Evolutionary conservation across 1,284 basidiomycete species (phyloP), one percentile per base, ranked within the genome.

Genomic region (Ganoderma boninense): DNA sequence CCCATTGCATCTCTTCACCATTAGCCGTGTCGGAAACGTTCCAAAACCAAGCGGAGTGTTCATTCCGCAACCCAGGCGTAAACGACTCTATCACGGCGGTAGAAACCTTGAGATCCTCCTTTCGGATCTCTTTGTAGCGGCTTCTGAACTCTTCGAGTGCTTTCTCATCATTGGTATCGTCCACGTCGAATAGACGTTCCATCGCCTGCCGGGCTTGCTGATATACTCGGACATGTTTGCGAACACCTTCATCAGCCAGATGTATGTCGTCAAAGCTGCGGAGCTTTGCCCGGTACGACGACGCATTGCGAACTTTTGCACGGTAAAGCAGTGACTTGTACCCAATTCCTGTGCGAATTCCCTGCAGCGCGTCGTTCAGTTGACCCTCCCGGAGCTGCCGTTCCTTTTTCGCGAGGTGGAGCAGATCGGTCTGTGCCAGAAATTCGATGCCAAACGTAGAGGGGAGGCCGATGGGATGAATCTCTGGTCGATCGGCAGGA

Each of bases 321-420:
- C 46, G 57, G 42, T 59, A 67, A 13, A 67, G 44, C n/a, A 60
- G n/a, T 0, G 66, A 67, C 66, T 67, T 67, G 66, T 67, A 67
- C 5, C 66, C 46, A 16, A 62, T 67, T 0, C 32, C 66, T 11
- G n/a, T 46, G 18, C 66, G 59, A 2, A 67, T 67, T 3, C 18
- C 59, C 32, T 67, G 66, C 14, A 67, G 49, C 5, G 46, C 18
- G 35, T 62, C 66, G 14, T 67, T 62, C 8, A 65, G 10, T 16
- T 56, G 44, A 11, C 52, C 64, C 11, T 20, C 42, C 10, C 49
- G 35, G 23, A 67, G 66, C 23, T 29, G 2, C n/a, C n/a, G 13
- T 14, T 67, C 66, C 38, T 62, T 38, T 10, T 38, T 38, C 4
- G 35, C 35, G 35, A 38, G 35, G 35, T 38, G 35, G 0, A 38